Percentiles rank a stretch among this genome's conserved stretches.
Conservation (phyloP, 495 filamentous ascomycete genomes). For the Neurospora terricola region DNA sequence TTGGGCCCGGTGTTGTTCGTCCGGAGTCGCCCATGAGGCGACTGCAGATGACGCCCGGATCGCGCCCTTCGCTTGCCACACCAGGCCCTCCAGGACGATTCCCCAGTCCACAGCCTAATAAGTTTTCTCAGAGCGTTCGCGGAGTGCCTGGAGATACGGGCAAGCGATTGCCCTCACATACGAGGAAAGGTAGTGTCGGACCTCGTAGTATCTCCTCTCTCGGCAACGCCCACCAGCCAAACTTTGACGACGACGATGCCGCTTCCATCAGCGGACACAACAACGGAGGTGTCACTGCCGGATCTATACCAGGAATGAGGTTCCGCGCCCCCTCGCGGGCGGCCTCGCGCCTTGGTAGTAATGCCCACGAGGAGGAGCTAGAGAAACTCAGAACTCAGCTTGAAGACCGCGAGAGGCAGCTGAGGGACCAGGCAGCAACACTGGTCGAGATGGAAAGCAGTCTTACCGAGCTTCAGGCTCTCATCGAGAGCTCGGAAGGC, state of each 20-base stretch:
- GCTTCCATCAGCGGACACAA: conserved; percentile 23
- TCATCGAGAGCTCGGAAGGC: conserved; percentile 46
- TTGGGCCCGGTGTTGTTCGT: conserved; percentile 70
- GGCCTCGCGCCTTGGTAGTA: conserved; percentile 8
- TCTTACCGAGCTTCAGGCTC: conserved; percentile 60
- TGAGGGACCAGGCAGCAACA: conserved; percentile 74
- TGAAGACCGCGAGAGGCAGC: conserved; percentile 73
- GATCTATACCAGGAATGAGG: background rate
- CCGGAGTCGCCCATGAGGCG: conserved; percentile 73
- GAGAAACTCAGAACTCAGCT: conserved; percentile 57
- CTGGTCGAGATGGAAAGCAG: conserved; percentile 79
- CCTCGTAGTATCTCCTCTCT: conserved; percentile 45
- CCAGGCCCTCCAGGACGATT: conserved; percentile 40
- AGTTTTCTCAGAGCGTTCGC: conserved; percentile 54
- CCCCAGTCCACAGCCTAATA: conserved; percentile 57
- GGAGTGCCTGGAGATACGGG: conserved; percentile 47
- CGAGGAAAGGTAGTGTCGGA: conserved; percentile 40
- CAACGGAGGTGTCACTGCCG: background rate
- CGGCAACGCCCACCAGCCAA: conserved; percentile 29
- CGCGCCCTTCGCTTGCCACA: conserved; percentile 45
- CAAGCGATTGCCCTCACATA: conserved; percentile 35
- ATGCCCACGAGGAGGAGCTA: conserved; percentile 51
- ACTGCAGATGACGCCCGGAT: conserved; percentile 46
- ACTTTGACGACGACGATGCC: conserved; percentile 44
- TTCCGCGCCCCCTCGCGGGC: conserved; percentile 21